Percentiles rank a stretch among this genome's conserved stretches.
Evolutionary conservation across 1,284 basidiomycete species (phyloP).

Genomic region (Erythrobasidium hasegawianum): DNA sequence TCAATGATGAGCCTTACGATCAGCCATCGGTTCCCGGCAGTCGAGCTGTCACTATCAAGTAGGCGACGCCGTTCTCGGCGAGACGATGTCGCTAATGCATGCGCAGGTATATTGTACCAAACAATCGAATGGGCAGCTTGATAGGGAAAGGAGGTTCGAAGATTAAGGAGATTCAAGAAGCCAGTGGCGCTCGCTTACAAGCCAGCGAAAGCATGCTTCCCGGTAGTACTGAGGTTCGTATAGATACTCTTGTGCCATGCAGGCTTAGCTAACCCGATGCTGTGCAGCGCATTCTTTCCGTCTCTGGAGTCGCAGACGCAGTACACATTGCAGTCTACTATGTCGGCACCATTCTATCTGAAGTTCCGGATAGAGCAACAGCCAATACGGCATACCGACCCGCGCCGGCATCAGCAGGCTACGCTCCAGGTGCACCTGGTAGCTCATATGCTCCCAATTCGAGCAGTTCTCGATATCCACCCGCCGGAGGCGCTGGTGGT

Average conservation of each 20-base stretch:
- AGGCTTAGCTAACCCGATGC: neutral
- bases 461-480: conserved; percentile 1
- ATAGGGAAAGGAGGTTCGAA: conserved; percentile 97
- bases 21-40: conserved; percentile 95
- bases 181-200: conserved; percentile 90
- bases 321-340: conserved; percentile 99
- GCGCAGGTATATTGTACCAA: conserved; percentile 84
- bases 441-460: conserved; percentile 6
- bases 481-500: conserved; percentile 1
- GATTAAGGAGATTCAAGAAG: conserved; percentile 99
- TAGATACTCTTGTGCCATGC: neutral
- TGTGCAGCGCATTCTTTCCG: conserved; percentile 81
- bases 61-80: too few relatives aligned
- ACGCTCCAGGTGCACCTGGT: neutral
- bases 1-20: conserved; percentile 99
- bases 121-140: conserved; percentile 98
- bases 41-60: conserved; percentile 94
- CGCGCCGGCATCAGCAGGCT: conserved; percentile 20
- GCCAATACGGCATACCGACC: conserved; percentile 50
- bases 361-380: conserved; percentile 48
- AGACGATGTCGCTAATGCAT: neutral
- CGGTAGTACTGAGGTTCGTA: conserved; percentile 77
- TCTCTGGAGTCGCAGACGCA: conserved; percentile 98
- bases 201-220: conserved; percentile 98
- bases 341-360: conserved; percentile 52